Evolutionary conservation across 2,329 filamentous ascomycete species (phyloP).

Genomic region (Amauroascus niger): DNA sequence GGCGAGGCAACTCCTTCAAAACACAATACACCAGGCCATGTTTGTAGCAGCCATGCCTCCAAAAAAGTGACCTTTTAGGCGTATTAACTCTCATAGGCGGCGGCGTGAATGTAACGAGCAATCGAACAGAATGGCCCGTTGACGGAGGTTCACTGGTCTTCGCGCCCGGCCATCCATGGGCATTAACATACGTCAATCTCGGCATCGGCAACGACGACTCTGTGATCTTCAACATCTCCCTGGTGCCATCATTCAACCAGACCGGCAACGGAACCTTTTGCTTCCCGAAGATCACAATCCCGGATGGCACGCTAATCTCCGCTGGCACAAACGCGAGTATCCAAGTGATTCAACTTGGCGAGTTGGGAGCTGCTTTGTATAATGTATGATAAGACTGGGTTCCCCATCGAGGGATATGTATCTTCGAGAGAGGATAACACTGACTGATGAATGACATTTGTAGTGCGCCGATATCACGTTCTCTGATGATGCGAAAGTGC

Average conservation of each 20-base stretch:
- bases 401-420: too few relatives aligned
- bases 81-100: constrained; percentile 25
- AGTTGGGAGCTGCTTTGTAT: constrained; percentile 36
- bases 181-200: constrained; percentile 41
- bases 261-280: constrained; percentile 41
- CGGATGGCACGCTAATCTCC: constrained; percentile 22
- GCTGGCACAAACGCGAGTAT: constrained; percentile 37
- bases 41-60: constrained; percentile 19
- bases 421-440: too few relatives aligned
- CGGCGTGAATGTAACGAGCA: constrained; percentile 33
- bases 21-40: constrained; percentile 37
- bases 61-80: not conserved
- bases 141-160: constrained; percentile 37
- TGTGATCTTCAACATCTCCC: constrained; percentile 39
- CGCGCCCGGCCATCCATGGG: constrained; percentile 35
- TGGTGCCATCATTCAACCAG: constrained; percentile 40
- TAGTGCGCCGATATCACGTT: constrained; percentile 40
- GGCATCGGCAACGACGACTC: constrained; percentile 33
- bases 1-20: constrained; percentile 37
- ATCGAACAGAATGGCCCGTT: constrained; percentile 41
- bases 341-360: constrained; percentile 38
- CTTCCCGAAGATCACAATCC: constrained; percentile 31
- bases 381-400: constrained; percentile 34
- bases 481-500: constrained; percentile 30
- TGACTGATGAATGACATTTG: not conserved